Conservation (phyloP, 257 asterid species). For the Vinca minor region DNA sequence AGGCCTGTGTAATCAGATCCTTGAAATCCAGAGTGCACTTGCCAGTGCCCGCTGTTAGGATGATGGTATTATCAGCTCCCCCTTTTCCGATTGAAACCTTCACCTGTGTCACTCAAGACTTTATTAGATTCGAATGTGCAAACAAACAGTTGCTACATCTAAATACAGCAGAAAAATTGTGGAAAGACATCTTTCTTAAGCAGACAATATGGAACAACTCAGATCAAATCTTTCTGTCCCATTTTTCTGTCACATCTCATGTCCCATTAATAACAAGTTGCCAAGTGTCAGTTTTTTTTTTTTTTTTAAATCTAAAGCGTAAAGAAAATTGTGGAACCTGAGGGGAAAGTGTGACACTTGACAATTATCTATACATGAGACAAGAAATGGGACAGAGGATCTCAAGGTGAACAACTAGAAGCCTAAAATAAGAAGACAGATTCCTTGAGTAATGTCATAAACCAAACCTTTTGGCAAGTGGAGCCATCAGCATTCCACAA, state of each 20-base stretch:
- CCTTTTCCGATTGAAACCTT: constrained; percentile 45
- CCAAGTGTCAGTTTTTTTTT: no score
- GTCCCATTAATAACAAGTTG: no score
- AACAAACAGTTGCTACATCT: no score
- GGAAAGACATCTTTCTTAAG: neutral
- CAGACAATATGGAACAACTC: neutral
- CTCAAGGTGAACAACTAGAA: no score
- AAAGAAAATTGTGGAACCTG: no score
- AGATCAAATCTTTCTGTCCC: no score
- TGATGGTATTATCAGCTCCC: constrained; percentile 34
- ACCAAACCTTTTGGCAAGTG: neutral
- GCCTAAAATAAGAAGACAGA: neutral
- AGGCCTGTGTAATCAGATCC: constrained; percentile 29
- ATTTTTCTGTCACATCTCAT: no score
- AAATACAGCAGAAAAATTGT: neutral
- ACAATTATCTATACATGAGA: no score
- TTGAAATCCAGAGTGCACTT: constrained; percentile 54
- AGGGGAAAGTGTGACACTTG: no score
- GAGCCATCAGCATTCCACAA: neutral
- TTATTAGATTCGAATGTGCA: neutral
- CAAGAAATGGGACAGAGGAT: no score
- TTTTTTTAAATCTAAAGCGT: no score
- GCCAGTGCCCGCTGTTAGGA: constrained; percentile 46
- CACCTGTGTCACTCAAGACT: constrained; percentile 34
- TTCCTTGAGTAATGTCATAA: neutral